phyloP scores from a whole-genome alignment of 1,284 basidiomycete genomes.

The Puccinia novopanici region DNA sequence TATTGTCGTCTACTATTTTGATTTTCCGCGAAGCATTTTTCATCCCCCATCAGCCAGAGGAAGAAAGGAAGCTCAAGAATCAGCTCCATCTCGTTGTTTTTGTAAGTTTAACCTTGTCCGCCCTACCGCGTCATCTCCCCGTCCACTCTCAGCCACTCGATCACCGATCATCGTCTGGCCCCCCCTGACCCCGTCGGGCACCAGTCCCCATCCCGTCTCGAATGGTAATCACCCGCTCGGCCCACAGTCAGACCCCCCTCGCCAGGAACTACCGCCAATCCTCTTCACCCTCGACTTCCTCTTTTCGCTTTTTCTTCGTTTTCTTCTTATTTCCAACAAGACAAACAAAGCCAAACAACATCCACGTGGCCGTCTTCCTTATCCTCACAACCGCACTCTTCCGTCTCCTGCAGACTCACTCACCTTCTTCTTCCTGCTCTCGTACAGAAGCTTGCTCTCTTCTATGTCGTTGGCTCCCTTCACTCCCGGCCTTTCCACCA shows the following conservation, averaged over 20 bases:
- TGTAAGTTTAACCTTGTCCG: too few species aligned
- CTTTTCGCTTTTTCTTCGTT: too few species aligned
- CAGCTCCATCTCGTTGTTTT: too few species aligned
- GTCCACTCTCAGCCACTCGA: not conserved
- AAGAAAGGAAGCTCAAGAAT: too few species aligned
- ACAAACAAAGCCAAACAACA: not conserved
- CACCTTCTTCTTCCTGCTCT: constrained; percentile 5
- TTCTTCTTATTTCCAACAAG: too few species aligned
- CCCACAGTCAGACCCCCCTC: not conserved
- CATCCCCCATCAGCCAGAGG: too few species aligned
- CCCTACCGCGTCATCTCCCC: not conserved
- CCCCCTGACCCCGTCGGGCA: not conserved
- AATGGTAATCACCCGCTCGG: not conserved
- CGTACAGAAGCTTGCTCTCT: not conserved
- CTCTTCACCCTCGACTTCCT: not conserved
- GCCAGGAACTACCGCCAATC: not conserved
- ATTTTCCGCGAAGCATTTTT: too few species aligned
- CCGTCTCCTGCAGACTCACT: not conserved
- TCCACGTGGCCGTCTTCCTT: not conserved
- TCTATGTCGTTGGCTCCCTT: constrained; percentile 17
- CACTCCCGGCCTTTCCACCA: not conserved
- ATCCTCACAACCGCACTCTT: not conserved
- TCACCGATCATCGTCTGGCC: not conserved
- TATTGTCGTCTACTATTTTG: too few species aligned
- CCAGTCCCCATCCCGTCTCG: not conserved